A percentile compares a stretch with the other conserved stretches of the same genome.
phyloP scores from a whole-genome alignment of 2,329 filamentous ascomycete species.

The Chaetomium sp. region DNA sequence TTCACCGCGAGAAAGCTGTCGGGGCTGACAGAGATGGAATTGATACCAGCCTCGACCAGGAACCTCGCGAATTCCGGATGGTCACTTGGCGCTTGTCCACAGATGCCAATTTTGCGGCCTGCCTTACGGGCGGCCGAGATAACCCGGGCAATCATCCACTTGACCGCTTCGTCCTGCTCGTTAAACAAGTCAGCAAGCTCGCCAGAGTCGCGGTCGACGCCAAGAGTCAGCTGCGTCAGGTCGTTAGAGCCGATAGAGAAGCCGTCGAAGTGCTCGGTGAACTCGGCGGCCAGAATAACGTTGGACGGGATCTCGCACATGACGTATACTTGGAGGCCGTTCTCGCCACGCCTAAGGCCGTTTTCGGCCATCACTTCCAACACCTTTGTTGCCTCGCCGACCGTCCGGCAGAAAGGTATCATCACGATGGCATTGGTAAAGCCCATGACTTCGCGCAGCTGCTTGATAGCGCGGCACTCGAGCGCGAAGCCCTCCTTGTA shows the following conservation, averaged over 20 bases:
- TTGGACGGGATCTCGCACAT: slow-evolving; percentile 39
- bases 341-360: slow-evolving; percentile 31
- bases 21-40: slow-evolving; percentile 35
- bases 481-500: slow-evolving; percentile 35
- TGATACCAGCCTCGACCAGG: slow-evolving; percentile 31
- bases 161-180: slow-evolving; percentile 35
- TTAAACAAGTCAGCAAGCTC: slow-evolving; percentile 33
- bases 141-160: slow-evolving; percentile 33
- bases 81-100: slow-evolving; percentile 35
- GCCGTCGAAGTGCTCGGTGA: slow-evolving; percentile 34
- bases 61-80: slow-evolving; percentile 35
- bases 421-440: slow-evolving; percentile 34
- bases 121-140: slow-evolving; percentile 27
- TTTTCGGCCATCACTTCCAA: slow-evolving; percentile 32
- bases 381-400: slow-evolving; percentile 31
- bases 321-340: slow-evolving; percentile 33
- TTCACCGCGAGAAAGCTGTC: slow-evolving; percentile 35
- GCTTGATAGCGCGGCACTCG: slow-evolving; percentile 34
- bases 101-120: slow-evolving; percentile 34
- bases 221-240: slow-evolving; percentile 34
- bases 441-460: slow-evolving; percentile 32
- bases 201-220: slow-evolving; percentile 33
- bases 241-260: slow-evolving; percentile 38
- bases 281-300: slow-evolving; percentile 32
- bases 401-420: slow-evolving; percentile 34